Percentiles rank a stretch among this genome's conserved stretches.
phyloP scores from a whole-genome alignment of 768 basidiomycete species.

The Dentipellis sp. region DNA sequence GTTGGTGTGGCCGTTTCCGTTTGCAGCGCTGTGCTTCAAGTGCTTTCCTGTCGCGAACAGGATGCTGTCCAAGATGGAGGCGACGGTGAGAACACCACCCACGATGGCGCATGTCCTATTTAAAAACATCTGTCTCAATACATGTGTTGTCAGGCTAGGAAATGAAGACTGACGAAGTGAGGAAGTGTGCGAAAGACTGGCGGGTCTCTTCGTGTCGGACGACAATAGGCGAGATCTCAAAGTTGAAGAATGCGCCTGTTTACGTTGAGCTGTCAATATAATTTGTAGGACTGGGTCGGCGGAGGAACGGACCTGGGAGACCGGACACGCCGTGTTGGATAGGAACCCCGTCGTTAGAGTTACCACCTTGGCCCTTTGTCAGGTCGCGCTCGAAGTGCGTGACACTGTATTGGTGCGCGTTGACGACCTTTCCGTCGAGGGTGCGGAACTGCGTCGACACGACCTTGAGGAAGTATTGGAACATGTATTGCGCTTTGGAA shows the following conservation, averaged over 20 bases:
- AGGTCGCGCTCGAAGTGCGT: constrained; percentile 96
- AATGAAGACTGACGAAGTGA: constrained; percentile 70
- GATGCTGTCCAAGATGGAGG: constrained; percentile 77
- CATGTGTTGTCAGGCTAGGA: not conserved
- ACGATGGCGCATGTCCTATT: constrained; percentile 91
- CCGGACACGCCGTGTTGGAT: constrained; percentile 68
- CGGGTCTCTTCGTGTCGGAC: constrained; percentile 86
- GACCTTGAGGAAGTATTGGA: constrained; percentile 98
- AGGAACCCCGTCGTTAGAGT: constrained; percentile 54
- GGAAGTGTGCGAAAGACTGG: constrained; percentile 95
- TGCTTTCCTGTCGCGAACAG: constrained; percentile 75
- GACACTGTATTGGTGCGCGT: constrained; percentile 91
- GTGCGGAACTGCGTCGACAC: constrained; percentile 91
- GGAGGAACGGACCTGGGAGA: constrained; percentile 42
- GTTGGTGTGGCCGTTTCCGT: constrained; percentile 8
- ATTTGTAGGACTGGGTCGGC: not conserved
- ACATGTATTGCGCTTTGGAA: constrained; percentile 80
- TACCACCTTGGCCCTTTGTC: constrained; percentile 46
- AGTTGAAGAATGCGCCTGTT: constrained; percentile 81
- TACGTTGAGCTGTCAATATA: not conserved
- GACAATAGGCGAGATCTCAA: constrained; percentile 94
- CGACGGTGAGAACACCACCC: constrained; percentile 93
- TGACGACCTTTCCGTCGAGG: constrained; percentile 67
- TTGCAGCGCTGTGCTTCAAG: constrained; percentile 50
- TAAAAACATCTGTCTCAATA: not conserved